Conservation (phyloP, 805 yeast genomes). For the Candida bentonensis region DNA sequence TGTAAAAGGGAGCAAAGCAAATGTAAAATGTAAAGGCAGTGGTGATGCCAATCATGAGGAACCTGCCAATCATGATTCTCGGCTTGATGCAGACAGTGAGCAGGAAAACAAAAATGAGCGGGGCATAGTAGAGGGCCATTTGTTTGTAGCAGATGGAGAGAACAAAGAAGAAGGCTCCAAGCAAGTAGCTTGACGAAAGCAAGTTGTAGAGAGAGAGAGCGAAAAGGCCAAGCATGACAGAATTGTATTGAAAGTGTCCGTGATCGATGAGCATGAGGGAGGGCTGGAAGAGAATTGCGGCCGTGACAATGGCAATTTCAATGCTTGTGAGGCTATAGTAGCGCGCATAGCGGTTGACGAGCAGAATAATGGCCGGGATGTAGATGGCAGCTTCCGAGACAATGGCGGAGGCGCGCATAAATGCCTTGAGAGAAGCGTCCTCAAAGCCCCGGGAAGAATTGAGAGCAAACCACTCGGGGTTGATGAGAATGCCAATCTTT, state of each 20-base stretch:
- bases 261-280: conserved; percentile 75
- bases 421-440: conserved; percentile 50
- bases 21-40: conserved; percentile 40
- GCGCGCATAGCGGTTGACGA: conserved; percentile 58
- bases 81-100: conserved; percentile 38
- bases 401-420: conserved; percentile 71
- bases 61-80: conserved; percentile 39
- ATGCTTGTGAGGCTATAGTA: conserved; percentile 41
- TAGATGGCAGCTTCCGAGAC: conserved; percentile 60
- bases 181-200: conserved; percentile 39
- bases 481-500: conserved; percentile 43
- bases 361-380: conserved; percentile 66
- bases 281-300: conserved; percentile 77
- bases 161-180: conserved; percentile 68
- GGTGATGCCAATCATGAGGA: conserved; percentile 48
- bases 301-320: conserved; percentile 63
- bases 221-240: conserved; percentile 85
- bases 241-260: conserved; percentile 93
- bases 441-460: conserved; percentile 68
- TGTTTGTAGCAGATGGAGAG: conserved; percentile 76
- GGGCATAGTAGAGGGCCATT: conserved; percentile 89
- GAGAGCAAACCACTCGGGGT: conserved; percentile 64
- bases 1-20: conserved; percentile 47
- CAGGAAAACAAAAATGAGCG: conserved; percentile 70
- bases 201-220: conserved; percentile 54